Base-by-base conservation (phyloP, 192 early-diverging fungal genomes). In the Mortierella antarctica region DNA sequence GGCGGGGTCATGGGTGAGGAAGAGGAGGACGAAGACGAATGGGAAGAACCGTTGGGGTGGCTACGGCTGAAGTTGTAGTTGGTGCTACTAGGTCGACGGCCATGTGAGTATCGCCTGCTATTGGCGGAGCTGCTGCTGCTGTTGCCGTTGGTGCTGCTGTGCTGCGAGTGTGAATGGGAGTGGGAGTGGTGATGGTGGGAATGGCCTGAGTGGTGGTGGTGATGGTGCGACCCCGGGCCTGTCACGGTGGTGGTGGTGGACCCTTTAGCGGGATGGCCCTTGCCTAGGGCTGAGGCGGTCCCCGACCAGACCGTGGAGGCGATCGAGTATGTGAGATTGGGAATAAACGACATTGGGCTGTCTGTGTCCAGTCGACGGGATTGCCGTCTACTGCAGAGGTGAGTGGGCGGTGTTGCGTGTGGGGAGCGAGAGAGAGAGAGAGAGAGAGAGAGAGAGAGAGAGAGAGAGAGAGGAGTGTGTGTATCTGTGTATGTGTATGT, bases 1-100 rank as follows among this genome's bases (percentile, higher is more conserved):
- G 77, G 77, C 17, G 77, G 69, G 47, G 77, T 80, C 59, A 80
- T 63, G 17, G 77, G 77, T 2, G 62, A 39, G 4, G 62, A 58
- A 14, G 45, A 46, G 14, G 66, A 49, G 11, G 50, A 39, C 18
- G 55, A 44, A 12, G 66, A 48, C 17, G 66, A 48, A 14, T 57
- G 42, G n/a, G 59, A 60, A n/a, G 55, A 54, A 42, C 57, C 61
- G 23, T 70, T 67, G n/a, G 65, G 65, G 45, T 79, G 55, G 51
- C 77, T 80, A 9, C 77, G 77, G 51, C 70, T 72, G 57, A 80
- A 80, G 65, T 71, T 80, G 65, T 80, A 80, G 62, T 52, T 62
- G 20, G 62, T 51, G 64, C 55, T 71, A 51, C 70, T 72, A 44
- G 59, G 60, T 50, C 77, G 44, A 9, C 77, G 69, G 18, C 77